Evolutionary conservation across 768 basidiomycete species (phyloP).

Genomic region (Daedaleopsis nitida): DNA sequence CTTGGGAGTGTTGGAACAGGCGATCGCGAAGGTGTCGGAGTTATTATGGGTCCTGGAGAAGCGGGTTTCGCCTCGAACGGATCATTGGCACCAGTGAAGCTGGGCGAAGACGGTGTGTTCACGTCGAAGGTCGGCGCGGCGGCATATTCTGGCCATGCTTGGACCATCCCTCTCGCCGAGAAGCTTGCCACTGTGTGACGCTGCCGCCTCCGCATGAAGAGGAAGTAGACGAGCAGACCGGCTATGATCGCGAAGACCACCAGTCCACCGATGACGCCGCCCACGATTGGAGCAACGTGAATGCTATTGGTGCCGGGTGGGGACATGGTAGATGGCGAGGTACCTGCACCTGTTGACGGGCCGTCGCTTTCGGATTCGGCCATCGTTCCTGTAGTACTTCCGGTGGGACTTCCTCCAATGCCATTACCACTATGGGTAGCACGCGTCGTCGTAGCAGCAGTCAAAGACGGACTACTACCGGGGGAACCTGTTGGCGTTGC

Average conservation of each 20-base stretch:
- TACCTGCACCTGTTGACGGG: background rate
- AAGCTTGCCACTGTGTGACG: background rate
- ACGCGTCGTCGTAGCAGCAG: background rate
- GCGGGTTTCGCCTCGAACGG: background rate
- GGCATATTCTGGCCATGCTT: background rate
- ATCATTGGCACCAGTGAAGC: background rate
- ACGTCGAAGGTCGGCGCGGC: background rate
- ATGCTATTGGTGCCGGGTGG: background rate
- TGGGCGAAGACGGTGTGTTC: background rate
- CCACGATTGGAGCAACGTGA: background rate
- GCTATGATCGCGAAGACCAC: background rate
- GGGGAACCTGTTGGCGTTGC: background rate
- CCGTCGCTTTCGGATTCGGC: background rate
- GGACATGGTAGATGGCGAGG: background rate
- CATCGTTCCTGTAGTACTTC: background rate
- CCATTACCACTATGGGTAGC: too few relatives aligned
- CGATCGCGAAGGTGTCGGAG: background rate
- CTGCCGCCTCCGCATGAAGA: background rate
- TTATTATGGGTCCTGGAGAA: background rate
- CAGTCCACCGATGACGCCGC: conserved; percentile 2
- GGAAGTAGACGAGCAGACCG: conserved; percentile 1
- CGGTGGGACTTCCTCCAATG: background rate
- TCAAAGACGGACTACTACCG: background rate
- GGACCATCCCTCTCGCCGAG: background rate
- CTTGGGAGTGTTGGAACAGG: background rate